Evolutionary conservation across 768 basidiomycete genomes (phyloP).

Genomic region (Boletus patriciae): DNA sequence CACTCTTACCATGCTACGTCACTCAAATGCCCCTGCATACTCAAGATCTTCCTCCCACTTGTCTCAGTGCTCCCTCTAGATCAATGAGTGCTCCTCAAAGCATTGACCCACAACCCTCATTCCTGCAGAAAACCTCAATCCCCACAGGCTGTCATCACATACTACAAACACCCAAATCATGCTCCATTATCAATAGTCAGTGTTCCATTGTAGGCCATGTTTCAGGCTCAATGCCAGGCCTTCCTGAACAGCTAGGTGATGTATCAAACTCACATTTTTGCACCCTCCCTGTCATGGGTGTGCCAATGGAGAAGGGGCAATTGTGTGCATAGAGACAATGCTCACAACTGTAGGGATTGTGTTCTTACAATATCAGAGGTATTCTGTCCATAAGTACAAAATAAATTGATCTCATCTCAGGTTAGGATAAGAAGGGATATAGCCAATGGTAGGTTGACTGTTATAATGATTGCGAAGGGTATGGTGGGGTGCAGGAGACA

Average conservation of each 20-base stretch:
- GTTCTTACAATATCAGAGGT: no score
- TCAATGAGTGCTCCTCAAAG: conserved; percentile 49
- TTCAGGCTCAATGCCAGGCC: conserved; percentile 21
- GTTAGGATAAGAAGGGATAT: no score
- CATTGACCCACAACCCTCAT: conserved; percentile 37
- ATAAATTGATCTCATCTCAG: no score
- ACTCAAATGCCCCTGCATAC: conserved; percentile 8
- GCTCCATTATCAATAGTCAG: conserved; percentile 8
- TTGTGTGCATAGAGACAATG: no score
- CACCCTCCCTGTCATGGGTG: conserved; percentile 69
- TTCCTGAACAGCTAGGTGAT: conserved; percentile 34
- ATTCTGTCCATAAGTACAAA: no score
- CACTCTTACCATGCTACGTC: conserved; percentile 5
- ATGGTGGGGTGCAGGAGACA: no score
- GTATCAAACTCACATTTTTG: conserved; percentile 67
- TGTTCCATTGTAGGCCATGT: conserved; percentile 20
- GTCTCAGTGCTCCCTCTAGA: conserved; percentile 32
- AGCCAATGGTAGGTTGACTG: no score
- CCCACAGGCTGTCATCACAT: conserved; percentile 24
- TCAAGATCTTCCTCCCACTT: conserved; percentile 38
- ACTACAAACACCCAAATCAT: conserved; percentile 32
- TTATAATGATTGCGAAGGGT: no score
- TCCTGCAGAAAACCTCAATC: conserved; percentile 31
- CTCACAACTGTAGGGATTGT: no score
- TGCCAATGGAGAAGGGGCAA: conserved; percentile 63